phyloP scores from a whole-genome alignment of 106 monocot species.

The Cymbidium sinense region DNA sequence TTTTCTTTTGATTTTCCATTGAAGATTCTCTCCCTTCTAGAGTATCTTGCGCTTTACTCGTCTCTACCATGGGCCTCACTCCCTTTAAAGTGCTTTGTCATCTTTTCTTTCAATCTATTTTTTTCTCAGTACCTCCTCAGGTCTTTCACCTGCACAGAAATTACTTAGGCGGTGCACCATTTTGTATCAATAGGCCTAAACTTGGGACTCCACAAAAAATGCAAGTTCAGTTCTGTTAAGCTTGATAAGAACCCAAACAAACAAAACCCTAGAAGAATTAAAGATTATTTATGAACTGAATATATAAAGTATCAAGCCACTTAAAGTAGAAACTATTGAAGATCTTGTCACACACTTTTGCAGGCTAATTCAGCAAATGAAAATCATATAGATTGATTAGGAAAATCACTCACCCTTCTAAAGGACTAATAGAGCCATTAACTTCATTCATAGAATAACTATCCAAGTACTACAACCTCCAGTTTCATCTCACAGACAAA shows the following conservation, averaged over 20 bases:
- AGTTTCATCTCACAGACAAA: not conserved
- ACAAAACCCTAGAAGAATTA: not conserved
- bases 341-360: not conserved
- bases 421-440: not conserved
- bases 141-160: too few relatives aligned
- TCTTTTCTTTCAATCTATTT: too few relatives aligned
- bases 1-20: too few relatives aligned
- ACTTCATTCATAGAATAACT: not conserved
- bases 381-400: not conserved
- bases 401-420: not conserved
- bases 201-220: not conserved
- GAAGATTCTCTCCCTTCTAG: too few relatives aligned
- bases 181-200: too few relatives aligned
- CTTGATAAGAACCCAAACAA: not conserved
- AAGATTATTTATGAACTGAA: not conserved
- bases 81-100: too few relatives aligned
- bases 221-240: not conserved
- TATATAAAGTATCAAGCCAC: not conserved
- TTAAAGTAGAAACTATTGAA: not conserved
- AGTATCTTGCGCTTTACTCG: too few relatives aligned
- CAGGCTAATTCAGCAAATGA: not conserved
- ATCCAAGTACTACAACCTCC: not conserved
- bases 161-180: too few relatives aligned
- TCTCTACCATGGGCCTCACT: too few relatives aligned
- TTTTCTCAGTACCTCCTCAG: too few relatives aligned